Evolutionary conservation across 306 rosid genomes (phyloP), one percentile per base, ranked within the genome.

Genomic region (Quercus suber): DNA sequence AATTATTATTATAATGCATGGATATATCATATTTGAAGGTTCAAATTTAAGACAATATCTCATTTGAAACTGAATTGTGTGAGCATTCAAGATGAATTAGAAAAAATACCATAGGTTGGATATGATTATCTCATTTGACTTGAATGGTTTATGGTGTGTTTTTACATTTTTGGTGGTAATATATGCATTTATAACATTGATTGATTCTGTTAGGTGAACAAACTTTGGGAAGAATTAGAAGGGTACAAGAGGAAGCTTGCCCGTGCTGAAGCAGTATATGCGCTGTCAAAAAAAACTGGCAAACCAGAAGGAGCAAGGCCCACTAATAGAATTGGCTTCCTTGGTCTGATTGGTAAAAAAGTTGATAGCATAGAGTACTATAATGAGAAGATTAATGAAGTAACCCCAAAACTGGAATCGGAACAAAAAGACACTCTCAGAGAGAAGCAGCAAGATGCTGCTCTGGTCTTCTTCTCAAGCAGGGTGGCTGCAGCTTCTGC

Each of bases 371-470:
- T 96, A 77, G 87, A 87, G 17, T 90, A 81, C 87, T 91, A 79
- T 87, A 83, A 61, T 35, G 85, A 82, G 79, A 90, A 93, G 87
- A 83, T 91, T 73, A 81, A 78, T n/a, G 96, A 89, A 73, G 56
- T 84, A 30, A 63, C 79, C 52, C 82, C 86, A 43, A 91, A 90
- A 84, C 81, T 89, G 85, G 98, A 93, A 82, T 30, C 93, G 23
- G 98, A 96, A 81, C 98, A 88, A 72, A 96, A 96, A 80, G 69
- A 20, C 65, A 96, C 98, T 64, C 93, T 93, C 49, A 88, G 90
- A 79, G 98, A 93, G 75, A 96, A 93, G 88, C 98, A 96, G 84
- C 87, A 80, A 84, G 55, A 76, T 80, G 92, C 97, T 35, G 99
- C 98, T 77, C 1, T 93, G 33, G 83, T 93, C 5, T 91, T 96